A percentile compares a stretch with the other conserved stretches of the same genome.
Evolutionary conservation across 2,329 filamentous ascomycete species (phyloP).

Genomic region (Neospermospora avenae): DNA sequence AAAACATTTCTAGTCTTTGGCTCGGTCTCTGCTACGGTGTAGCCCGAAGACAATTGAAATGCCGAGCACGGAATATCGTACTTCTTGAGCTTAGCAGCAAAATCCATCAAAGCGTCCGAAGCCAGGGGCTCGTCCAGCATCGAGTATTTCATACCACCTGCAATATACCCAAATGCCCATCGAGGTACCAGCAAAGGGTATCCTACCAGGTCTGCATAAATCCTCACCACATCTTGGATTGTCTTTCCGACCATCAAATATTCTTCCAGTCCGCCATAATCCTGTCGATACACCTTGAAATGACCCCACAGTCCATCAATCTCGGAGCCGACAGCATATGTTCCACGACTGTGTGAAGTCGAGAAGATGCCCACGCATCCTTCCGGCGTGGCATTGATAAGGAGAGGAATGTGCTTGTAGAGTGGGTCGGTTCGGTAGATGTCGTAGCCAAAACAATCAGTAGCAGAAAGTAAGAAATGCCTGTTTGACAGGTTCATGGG

Average conservation of each 20-base stretch:
- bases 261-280: conserved; percentile 68
- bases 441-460: conserved; percentile 72
- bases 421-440: conserved; percentile 67
- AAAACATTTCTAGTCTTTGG: conserved; percentile 70
- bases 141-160: conserved; percentile 62
- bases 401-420: conserved; percentile 72
- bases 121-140: conserved; percentile 55
- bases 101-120: conserved; percentile 42
- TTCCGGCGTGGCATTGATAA: conserved; percentile 63
- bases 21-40: conserved; percentile 63
- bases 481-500: conserved; percentile 70
- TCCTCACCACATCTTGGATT: conserved; percentile 60
- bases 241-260: conserved; percentile 66
- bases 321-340: conserved; percentile 66
- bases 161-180: conserved; percentile 71
- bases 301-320: conserved; percentile 74
- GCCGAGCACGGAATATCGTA: conserved; percentile 52
- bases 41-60: conserved; percentile 48
- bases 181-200: conserved; percentile 65
- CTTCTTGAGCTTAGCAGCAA: conserved; percentile 33
- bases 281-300: conserved; percentile 72
- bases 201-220: conserved; percentile 65
- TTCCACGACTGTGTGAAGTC: conserved; percentile 60
- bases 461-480: conserved; percentile 63
- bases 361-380: conserved; percentile 68